Evolutionary conservation across 1,139 yeast species (phyloP).

Genomic region (Lodderomyces jiufengensis): DNA sequence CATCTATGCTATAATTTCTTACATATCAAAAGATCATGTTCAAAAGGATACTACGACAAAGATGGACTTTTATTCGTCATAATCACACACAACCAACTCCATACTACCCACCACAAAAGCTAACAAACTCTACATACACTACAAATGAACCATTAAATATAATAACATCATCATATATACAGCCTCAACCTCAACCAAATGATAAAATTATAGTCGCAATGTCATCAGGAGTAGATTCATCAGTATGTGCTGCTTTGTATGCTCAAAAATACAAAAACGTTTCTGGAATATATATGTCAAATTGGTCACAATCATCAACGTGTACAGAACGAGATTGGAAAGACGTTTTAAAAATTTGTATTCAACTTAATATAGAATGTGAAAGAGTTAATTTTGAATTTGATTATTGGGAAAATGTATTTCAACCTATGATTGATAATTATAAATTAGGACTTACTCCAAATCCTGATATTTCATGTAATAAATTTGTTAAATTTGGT

Average conservation of each 20-base stretch:
- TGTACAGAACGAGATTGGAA: slow-evolving; percentile 90
- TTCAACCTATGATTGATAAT: slow-evolving; percentile 80
- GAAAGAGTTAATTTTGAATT: slow-evolving; percentile 79
- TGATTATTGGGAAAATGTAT: slow-evolving; percentile 91
- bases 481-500: slow-evolving; percentile 83
- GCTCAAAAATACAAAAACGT: slow-evolving; percentile 49
- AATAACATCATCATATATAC: slow-evolving; percentile 21
- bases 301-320: slow-evolving; percentile 71
- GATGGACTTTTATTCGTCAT: neutral
- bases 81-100: slow-evolving; percentile 10
- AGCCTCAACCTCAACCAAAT: slow-evolving; percentile 41
- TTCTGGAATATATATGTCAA: slow-evolving; percentile 85
- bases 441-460: slow-evolving; percentile 81
- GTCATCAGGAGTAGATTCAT: slow-evolving; percentile 97
- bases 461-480: slow-evolving; percentile 91
- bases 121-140: neutral
- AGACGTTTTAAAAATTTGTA: slow-evolving; percentile 68
- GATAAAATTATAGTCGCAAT: slow-evolving; percentile 80
- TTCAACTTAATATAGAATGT: slow-evolving; percentile 60
- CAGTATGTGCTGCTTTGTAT: slow-evolving; percentile 78
- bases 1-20: neutral
- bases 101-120: slow-evolving; percentile 10
- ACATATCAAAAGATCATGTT: neutral
- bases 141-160: slow-evolving; percentile 8
- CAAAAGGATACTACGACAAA: slow-evolving; percentile 1